phyloP scores from a whole-genome alignment of 352 stramenopile species.

The Globisporangium emineosum region DNA sequence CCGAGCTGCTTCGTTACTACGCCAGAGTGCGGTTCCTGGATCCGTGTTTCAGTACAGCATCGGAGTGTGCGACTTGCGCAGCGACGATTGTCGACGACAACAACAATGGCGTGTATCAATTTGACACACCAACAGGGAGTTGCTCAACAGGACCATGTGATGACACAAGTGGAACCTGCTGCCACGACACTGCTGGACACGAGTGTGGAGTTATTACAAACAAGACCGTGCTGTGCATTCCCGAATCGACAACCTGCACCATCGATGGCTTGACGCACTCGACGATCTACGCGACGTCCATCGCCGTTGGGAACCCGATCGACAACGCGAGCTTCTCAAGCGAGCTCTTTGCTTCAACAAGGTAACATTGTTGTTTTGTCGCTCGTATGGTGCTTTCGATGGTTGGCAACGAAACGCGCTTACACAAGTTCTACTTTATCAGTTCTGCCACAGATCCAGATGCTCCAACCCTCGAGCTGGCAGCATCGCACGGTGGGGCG shows the following conservation, averaged over 20 bases:
- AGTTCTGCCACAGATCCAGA: slow-evolving; percentile 26
- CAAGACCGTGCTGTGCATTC: slow-evolving; percentile 17
- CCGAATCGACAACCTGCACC: slow-evolving; percentile 12
- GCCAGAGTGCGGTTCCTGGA: slow-evolving; percentile 21
- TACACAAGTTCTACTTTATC: slow-evolving; percentile 4
- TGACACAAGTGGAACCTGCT: slow-evolving; percentile 5
- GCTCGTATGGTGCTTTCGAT: too few species aligned
- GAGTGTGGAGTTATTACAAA: slow-evolving; percentile 24
- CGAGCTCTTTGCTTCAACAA: slow-evolving; percentile 16
- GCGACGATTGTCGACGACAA: not conserved
- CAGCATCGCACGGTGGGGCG: slow-evolving; percentile 25
- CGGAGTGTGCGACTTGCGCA: slow-evolving; percentile 25
- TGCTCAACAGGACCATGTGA: slow-evolving; percentile 19
- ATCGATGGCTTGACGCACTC: slow-evolving; percentile 26
- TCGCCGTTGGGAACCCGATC: slow-evolving; percentile 32
- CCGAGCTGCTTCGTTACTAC: slow-evolving; percentile 21
- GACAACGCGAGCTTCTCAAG: slow-evolving; percentile 29
- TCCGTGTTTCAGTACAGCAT: slow-evolving; percentile 20
- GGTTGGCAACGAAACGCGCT: too few species aligned
- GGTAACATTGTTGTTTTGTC: slow-evolving; percentile 19
- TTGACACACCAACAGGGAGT: not conserved
- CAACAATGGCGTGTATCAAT: not conserved
- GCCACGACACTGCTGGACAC: slow-evolving; percentile 17
- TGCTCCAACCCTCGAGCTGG: slow-evolving; percentile 22
- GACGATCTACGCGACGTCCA: slow-evolving; percentile 28